Percentiles rank a stretch among this genome's conserved stretches.
Evolutionary conservation across 176 grass and related monocot genomes (phyloP).

Genomic region (Typha latifolia): DNA sequence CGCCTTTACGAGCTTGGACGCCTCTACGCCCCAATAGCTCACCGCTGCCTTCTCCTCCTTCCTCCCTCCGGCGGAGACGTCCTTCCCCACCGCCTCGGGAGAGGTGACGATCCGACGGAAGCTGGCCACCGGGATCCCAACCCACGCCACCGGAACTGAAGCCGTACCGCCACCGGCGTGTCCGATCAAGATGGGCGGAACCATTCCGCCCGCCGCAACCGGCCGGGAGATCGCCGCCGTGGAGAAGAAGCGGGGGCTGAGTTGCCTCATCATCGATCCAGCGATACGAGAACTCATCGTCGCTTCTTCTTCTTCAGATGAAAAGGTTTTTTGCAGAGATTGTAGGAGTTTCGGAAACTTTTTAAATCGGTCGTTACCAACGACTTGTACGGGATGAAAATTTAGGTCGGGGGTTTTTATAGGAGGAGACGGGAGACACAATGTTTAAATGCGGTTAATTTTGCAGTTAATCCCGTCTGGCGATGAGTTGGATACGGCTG

Average conservation of each 20-base stretch:
- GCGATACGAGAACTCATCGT: conserved; percentile 41
- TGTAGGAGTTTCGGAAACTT: background rate
- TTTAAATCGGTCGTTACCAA: background rate
- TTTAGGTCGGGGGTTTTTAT: background rate
- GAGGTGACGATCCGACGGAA: conserved; percentile 24
- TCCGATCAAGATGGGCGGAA: background rate
- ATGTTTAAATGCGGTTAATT: too few species aligned
- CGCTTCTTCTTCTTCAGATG: background rate
- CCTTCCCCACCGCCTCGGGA: conserved; percentile 11
- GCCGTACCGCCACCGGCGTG: conserved; percentile 1
- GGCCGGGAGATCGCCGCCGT: background rate
- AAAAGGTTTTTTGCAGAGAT: background rate
- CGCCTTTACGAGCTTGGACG: conserved; percentile 37
- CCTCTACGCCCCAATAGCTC: conserved; percentile 65
- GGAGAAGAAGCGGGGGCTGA: conserved; percentile 28
- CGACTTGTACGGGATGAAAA: background rate
- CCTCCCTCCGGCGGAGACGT: background rate
- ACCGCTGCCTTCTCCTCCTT: conserved; percentile 16
- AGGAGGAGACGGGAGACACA: background rate
- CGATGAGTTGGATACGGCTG: too few species aligned
- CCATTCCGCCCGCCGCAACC: conserved; percentile 7
- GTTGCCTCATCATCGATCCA: conserved; percentile 35
- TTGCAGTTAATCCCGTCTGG: too few species aligned
- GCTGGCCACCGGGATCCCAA: conserved; percentile 26
- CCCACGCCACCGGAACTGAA: conserved; percentile 9